A percentile compares a stretch with the other conserved stretches of the same genome.
These are phyloP conservation scores for Zoysia pacifica DNA, from an alignment of 176 grass and related monocot species.

Conservation along the genomic window DNA sequence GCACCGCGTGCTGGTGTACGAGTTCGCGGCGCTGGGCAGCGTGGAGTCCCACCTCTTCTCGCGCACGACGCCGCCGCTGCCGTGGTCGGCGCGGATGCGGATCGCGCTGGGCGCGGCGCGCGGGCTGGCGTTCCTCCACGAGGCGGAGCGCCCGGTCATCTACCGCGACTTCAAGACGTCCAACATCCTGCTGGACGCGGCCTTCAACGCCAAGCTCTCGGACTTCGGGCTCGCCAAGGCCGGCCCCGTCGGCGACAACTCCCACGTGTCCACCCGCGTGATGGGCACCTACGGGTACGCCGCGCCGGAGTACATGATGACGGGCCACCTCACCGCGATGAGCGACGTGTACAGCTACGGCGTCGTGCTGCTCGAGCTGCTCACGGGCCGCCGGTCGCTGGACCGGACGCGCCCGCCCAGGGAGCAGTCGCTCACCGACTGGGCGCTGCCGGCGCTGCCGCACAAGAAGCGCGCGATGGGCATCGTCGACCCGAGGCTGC, in stretches of 20 bases:
- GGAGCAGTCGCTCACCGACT: conserved; percentile 82
- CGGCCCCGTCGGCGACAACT: conserved; percentile 71
- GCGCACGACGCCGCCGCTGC: conserved; percentile 41
- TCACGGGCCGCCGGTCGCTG: conserved; percentile 63
- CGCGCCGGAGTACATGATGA: conserved; percentile 93
- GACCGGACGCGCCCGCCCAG: conserved; percentile 58
- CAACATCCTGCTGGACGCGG: conserved; percentile 68
- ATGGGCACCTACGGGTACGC: conserved; percentile 95
- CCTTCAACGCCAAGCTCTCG: conserved; percentile 70
- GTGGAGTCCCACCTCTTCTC: conserved; percentile 82
- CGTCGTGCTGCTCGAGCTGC: conserved; percentile 79
- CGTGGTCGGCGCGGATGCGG: conserved; percentile 62
- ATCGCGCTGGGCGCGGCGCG: conserved; percentile 70
- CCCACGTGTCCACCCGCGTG: conserved; percentile 78
- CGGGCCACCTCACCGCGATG: conserved; percentile 80
- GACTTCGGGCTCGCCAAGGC: conserved; percentile 90
- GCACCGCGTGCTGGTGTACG: conserved; percentile 74
- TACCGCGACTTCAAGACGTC: conserved; percentile 88
- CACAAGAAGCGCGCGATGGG: conserved; percentile 44
- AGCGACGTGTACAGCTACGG: conserved; percentile 95
- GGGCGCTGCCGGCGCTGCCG: conserved; percentile 54
- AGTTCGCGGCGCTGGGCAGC: conserved; percentile 70
- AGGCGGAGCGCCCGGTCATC: conserved; percentile 66
- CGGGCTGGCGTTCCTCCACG: conserved; percentile 77
- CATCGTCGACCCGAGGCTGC: conserved; percentile 62